Conservation (phyloP, 352 stramenopile genomes). For the Pythium vanterpoolii region DNA sequence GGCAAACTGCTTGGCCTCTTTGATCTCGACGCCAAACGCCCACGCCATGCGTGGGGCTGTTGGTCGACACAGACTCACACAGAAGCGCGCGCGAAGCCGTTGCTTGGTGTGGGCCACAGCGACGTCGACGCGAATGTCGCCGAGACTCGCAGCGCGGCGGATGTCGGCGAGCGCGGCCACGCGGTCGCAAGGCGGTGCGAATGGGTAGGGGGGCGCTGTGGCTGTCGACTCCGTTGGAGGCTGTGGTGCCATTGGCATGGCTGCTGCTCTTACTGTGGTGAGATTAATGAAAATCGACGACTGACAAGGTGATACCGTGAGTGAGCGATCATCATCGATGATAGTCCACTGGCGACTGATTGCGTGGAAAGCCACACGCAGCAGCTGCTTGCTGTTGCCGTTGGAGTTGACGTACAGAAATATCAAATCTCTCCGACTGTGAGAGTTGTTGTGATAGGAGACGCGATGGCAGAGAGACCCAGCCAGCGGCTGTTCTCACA, state of each 20-base stretch:
- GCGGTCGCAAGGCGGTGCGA: conserved; percentile 17
- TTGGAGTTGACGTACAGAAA: too few relatives aligned
- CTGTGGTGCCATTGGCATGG: not conserved
- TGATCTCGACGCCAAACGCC: conserved; percentile 36
- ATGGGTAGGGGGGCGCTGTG: not conserved
- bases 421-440: too few relatives aligned
- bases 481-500: too few relatives aligned
- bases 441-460: too few relatives aligned
- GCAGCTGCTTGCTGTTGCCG: too few relatives aligned
- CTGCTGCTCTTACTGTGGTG: not conserved
- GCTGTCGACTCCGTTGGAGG: not conserved
- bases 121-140: conserved; percentile 45
- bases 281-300: not conserved
- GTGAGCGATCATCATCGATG: not conserved
- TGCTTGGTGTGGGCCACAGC: conserved; percentile 45
- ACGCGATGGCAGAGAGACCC: too few relatives aligned
- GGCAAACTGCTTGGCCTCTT: conserved; percentile 41
- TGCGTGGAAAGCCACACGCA: too few relatives aligned
- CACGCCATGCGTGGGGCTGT: conserved; percentile 10
- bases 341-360: too few relatives aligned
- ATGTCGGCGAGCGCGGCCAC: conserved; percentile 50
- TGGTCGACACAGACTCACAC: conserved; percentile 39
- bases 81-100: conserved; percentile 46
- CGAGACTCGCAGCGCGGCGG: conserved; percentile 47
- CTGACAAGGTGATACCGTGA: too few relatives aligned